A percentile compares a stretch with the other conserved stretches of the same genome.
phyloP scores from a whole-genome alignment of 2,329 filamentous ascomycete genomes.

The Stagonosporopsis chrysanthemi region DNA sequence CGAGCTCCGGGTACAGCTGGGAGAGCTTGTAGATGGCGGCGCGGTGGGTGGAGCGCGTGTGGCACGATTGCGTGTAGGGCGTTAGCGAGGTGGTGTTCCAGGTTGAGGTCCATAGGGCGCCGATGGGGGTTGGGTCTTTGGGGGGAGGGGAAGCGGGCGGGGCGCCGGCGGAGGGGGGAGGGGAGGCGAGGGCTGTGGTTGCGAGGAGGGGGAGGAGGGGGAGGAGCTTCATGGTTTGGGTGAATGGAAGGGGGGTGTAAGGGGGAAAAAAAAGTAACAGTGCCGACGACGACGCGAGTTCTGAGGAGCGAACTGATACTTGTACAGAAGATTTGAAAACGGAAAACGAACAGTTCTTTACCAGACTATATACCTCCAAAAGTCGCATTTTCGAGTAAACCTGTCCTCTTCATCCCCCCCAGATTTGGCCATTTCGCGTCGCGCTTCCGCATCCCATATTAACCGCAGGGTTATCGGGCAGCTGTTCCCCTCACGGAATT shows the following conservation, averaged over 20 bases:
- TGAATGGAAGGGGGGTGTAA: no score
- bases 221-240: conserved; percentile 31
- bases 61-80: conserved; percentile 35
- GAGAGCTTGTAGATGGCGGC: conserved; percentile 43
- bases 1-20: conserved; percentile 44
- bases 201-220: conserved; percentile 35
- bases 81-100: conserved; percentile 36
- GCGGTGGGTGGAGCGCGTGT: conserved; percentile 26
- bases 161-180: conserved; percentile 4
- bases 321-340: no score
- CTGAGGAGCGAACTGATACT: no score
- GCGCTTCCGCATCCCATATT: conserved; percentile 12
- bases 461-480: conserved; percentile 3
- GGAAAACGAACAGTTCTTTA: background rate
- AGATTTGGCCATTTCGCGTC: background rate
- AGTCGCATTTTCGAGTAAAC: background rate
- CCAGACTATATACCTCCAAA: background rate
- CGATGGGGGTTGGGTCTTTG: conserved; percentile 38
- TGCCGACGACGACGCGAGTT: no score
- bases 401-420: conserved; percentile 18
- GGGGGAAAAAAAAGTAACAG: no score
- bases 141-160: no score
- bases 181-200: conserved; percentile 21
- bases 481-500: background rate
- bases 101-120: conserved; percentile 41